phyloP scores from a whole-genome alignment of 75 land plant species.

The Pinus albicaulis region DNA sequence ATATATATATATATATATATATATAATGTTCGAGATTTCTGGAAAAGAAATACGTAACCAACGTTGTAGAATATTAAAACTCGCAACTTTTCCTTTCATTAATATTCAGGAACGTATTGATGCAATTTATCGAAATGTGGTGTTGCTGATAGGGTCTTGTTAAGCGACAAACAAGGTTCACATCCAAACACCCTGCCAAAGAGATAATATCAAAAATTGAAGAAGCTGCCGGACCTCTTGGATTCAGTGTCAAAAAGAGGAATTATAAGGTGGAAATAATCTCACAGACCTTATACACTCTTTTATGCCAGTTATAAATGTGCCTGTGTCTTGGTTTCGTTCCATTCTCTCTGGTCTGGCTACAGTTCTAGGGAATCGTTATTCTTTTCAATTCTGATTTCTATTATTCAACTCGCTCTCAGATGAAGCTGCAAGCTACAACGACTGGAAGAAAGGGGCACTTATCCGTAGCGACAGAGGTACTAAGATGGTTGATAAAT shows the following conservation, averaged over 20 bases:
- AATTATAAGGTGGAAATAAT: conserved; percentile 48
- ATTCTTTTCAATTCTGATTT: not conserved
- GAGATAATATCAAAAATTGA: conserved; percentile 63
- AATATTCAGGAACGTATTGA: not conserved
- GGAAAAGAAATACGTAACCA: not conserved
- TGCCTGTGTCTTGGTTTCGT: not conserved
- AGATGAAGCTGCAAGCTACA: conserved; percentile 80
- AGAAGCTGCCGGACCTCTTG: conserved; percentile 64
- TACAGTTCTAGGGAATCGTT: not conserved
- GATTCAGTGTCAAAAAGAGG: conserved; percentile 53
- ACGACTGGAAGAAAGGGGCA: conserved; percentile 87
- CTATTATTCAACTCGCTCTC: not conserved
- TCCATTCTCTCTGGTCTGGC: not conserved
- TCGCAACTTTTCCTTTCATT: not conserved
- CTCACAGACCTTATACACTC: no score
- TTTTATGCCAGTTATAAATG: not conserved
- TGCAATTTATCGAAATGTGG: not conserved
- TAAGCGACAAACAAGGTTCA: conserved; percentile 56
- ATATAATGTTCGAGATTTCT: not conserved
- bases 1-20: not conserved
- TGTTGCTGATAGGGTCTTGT: conserved; percentile 31
- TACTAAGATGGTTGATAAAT: conserved; percentile 17
- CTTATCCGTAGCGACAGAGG: conserved; percentile 93
- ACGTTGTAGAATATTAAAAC: not conserved
- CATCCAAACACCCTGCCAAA: conserved; percentile 43